A percentile compares a stretch with the other conserved stretches of the same genome.
Evolutionary conservation across 352 stramenopile genomes (phyloP).

Genomic region (Globisporangium radiosum): DNA sequence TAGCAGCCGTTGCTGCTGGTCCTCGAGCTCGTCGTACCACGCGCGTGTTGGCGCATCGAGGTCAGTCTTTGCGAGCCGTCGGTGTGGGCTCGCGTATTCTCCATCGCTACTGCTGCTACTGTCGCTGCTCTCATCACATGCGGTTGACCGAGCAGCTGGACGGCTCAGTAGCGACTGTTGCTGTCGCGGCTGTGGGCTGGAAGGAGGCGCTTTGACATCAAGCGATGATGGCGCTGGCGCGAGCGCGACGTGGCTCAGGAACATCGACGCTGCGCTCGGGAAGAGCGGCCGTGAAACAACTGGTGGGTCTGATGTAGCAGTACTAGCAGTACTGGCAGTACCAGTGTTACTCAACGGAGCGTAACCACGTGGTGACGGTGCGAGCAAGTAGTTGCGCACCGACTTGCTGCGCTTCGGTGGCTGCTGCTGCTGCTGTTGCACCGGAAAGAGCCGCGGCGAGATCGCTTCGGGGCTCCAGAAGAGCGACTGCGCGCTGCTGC

Average conservation of each 20-base stretch:
- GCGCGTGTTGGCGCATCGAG: conserved; percentile 9
- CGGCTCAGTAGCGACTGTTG: too few relatives aligned
- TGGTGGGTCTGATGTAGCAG: not conserved
- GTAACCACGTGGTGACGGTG: not conserved
- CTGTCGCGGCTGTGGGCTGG: too few relatives aligned
- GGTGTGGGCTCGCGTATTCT: not conserved
- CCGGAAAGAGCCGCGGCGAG: conserved; percentile 8
- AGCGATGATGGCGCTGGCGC: not conserved
- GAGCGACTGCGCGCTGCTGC: not conserved
- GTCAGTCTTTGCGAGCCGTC: conserved; percentile 12
- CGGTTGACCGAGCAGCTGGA: too few relatives aligned
- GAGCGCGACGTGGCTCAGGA: conserved; percentile 7
- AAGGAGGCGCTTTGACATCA: not conserved
- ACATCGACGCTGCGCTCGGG: conserved; percentile 13
- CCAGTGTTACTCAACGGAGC: too few relatives aligned
- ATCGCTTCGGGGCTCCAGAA: conserved; percentile 10
- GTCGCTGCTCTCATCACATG: not conserved
- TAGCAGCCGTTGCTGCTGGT: conserved; percentile 6
- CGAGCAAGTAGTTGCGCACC: conserved; percentile 10
- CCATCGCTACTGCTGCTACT: not conserved
- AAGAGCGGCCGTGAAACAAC: conserved; percentile 6
- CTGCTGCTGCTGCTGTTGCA: not conserved
- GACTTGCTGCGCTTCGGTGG: conserved; percentile 10
- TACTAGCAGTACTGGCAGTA: not conserved
- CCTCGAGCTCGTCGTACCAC: conserved; percentile 17